Evolutionary conservation across 805 yeast genomes (phyloP), one percentile per base, ranked within the genome.

Genomic region (Yarrowia sp.): DNA sequence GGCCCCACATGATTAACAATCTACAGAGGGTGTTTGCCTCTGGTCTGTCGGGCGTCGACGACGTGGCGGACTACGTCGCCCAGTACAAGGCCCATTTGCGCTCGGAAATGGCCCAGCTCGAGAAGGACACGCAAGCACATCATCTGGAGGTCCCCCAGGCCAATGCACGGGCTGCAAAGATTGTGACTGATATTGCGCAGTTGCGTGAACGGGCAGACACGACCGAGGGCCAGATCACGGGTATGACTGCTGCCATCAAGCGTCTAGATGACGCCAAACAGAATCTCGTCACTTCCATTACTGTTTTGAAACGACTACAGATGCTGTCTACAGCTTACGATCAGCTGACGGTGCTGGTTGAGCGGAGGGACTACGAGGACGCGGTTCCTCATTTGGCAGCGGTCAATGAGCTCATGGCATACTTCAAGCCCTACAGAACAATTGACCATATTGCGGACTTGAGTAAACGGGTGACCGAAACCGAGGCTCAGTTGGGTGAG

Each of bases 261-360:
- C 77, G 81, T 22, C 79, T 95, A 66, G 98, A 95, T 75, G 84
- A 83, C 60, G 86, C 92, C 39, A 95, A 95, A 78, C 85, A 84
- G 72, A 95, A 95, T 74, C 78, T 95, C 57, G 92, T 91, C 1
- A 80, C 85, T 32, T 85, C 95, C 10, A 90, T 95, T 89, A 90
- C 96, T 1, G 86, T 92, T 41, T 79, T 93, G 69, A 90, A 93
- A 71, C 82, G 97, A 67, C 79, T 95, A 42, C 96, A 92, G 72
- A 92, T 92, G 90, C 79, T 95, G 57, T 81, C 89, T 7, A 86
- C 84, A 18, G 92, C 96, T 2, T 86, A 86, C 73, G 86, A 85
- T 45, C 84, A 84, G 67, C 79, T 91, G 51, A 80, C 80, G 15
- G 71, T 75, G 7, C 77, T 83, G 60, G 77, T 83, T 0, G 75